Evolutionary conservation across 495 filamentous ascomycete species (phyloP).

Genomic region (Penicillium angulare): DNA sequence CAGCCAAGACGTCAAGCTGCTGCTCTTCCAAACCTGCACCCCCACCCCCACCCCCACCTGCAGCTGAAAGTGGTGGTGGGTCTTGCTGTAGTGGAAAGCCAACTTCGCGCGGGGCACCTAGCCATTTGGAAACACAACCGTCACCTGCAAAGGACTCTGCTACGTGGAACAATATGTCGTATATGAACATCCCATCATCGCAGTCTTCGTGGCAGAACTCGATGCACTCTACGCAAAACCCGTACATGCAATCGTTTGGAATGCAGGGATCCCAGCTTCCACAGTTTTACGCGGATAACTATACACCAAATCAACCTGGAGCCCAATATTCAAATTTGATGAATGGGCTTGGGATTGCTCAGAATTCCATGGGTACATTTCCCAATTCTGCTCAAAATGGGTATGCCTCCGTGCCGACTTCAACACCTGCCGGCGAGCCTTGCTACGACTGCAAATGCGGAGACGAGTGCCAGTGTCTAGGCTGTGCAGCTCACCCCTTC

Average conservation of each 20-base stretch:
- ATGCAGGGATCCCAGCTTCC: slow-evolving; percentile 11
- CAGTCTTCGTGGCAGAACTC: slow-evolving; percentile 26
- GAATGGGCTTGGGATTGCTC: slow-evolving; percentile 18
- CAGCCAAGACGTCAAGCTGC: slow-evolving; percentile 19
- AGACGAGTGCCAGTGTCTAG: slow-evolving; percentile 65
- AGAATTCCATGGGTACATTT: slow-evolving; percentile 16
- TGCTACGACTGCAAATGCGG: slow-evolving; percentile 63
- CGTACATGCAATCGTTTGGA: slow-evolving; percentile 18
- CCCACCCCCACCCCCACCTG: slow-evolving; percentile 6
- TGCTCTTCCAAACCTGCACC: slow-evolving; percentile 27
- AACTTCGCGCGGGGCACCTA: not conserved
- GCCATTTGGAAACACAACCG: not conserved
- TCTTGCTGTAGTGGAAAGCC: slow-evolving; percentile 35
- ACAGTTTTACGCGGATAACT: slow-evolving; percentile 14
- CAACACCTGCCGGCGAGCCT: slow-evolving; percentile 13
- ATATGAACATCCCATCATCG: slow-evolving; percentile 14
- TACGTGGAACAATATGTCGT: slow-evolving; percentile 14
- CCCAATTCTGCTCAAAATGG: slow-evolving; percentile 3
- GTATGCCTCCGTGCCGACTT: slow-evolving; percentile 1
- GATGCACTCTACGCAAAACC: slow-evolving; percentile 9
- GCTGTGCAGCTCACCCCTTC: slow-evolving; percentile 68
- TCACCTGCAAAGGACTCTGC: slow-evolving; percentile 3
- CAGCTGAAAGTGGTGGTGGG: slow-evolving; percentile 12
- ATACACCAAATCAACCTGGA: slow-evolving; percentile 10
- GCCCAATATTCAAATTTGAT: slow-evolving; percentile 12